These are phyloP conservation scores for Pugionium cornutum DNA, from an alignment of 345 rosid genomes.

Conservation along the genomic window DNA sequence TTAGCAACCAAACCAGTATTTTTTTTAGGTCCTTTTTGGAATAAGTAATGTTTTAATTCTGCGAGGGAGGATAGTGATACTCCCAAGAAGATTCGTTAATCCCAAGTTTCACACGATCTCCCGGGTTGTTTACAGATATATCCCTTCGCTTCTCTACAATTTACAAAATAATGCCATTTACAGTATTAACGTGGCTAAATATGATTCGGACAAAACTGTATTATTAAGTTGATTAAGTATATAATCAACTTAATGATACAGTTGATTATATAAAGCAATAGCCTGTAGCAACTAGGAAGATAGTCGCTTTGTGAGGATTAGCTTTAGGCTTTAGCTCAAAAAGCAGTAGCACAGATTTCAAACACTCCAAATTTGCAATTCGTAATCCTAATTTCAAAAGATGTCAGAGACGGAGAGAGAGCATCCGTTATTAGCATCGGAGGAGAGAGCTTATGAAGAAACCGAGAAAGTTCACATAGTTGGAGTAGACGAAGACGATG, in stretches of 20 bases:
- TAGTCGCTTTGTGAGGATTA: too few relatives aligned
- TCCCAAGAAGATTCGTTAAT: slow-evolving; percentile 18
- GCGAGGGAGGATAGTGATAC: slow-evolving; percentile 15
- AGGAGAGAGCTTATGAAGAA: slow-evolving; percentile 71
- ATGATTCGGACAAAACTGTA: not conserved
- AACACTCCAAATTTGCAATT: not conserved
- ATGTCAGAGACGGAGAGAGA: slow-evolving; percentile 38
- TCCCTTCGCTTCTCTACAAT: not conserved
- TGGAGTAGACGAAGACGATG: slow-evolving; percentile 48
- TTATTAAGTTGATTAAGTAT: too few relatives aligned
- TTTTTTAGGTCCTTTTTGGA: too few relatives aligned
- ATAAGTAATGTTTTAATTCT: too few relatives aligned
- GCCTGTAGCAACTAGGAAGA: not conserved
- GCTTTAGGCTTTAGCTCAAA: too few relatives aligned
- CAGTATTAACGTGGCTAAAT: not conserved
- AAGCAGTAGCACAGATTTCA: not conserved
- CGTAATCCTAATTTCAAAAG: not conserved
- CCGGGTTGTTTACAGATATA: not conserved
- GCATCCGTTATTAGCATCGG: slow-evolving; percentile 21
- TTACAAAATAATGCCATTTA: not conserved
- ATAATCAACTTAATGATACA: too few relatives aligned
- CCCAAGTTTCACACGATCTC: slow-evolving; percentile 22
- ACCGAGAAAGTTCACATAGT: slow-evolving; percentile 72
- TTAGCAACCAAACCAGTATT: too few relatives aligned
- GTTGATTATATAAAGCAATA: slow-evolving; percentile 2